A percentile compares a stretch with the other conserved stretches of the same genome.
phyloP scores from a whole-genome alignment of 2,329 filamentous ascomycete genomes.

The Ophiosphaerella korrae region DNA sequence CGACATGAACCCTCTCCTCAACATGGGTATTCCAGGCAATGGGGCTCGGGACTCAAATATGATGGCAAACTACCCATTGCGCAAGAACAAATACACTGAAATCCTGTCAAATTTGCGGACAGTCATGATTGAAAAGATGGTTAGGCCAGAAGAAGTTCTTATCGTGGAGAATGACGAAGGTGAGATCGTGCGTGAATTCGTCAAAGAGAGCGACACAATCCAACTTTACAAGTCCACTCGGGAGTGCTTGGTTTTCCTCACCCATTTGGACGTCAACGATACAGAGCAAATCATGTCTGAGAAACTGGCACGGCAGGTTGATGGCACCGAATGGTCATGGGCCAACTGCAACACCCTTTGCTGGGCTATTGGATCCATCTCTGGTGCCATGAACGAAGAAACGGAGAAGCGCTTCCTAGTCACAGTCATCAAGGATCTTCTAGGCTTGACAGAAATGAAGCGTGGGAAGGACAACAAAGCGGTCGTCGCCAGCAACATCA shows the following conservation, averaged over 20 bases:
- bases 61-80: conserved; percentile 87
- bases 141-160: conserved; percentile 93
- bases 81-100: conserved; percentile 97
- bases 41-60: conserved; percentile 84
- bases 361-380: conserved; percentile 99
- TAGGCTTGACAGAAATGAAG: conserved; percentile 98
- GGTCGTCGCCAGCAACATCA: conserved; percentile 98
- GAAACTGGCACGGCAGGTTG: conserved; percentile 92
- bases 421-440: conserved; percentile 96
- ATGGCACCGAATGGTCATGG: conserved; percentile 98
- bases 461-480: conserved; percentile 99
- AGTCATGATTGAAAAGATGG: conserved; percentile 99
- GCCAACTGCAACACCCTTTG: conserved; percentile 99
- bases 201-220: conserved; percentile 98
- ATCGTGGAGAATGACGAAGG: conserved; percentile 99
- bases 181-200: conserved; percentile 97
- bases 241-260: conserved; percentile 95
- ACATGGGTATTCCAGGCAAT: conserved; percentile 75
- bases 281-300: conserved; percentile 99
- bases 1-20: conserved; percentile 87
- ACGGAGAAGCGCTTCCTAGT: conserved; percentile 98
- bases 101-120: conserved; percentile 91
- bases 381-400: conserved; percentile 98
- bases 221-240: conserved; percentile 99
- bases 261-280: conserved; percentile 94